These are phyloP conservation scores for Penicillium brevicompactum DNA, from an alignment of 2,329 filamentous ascomycete genomes.

Conservation along the genomic window DNA sequence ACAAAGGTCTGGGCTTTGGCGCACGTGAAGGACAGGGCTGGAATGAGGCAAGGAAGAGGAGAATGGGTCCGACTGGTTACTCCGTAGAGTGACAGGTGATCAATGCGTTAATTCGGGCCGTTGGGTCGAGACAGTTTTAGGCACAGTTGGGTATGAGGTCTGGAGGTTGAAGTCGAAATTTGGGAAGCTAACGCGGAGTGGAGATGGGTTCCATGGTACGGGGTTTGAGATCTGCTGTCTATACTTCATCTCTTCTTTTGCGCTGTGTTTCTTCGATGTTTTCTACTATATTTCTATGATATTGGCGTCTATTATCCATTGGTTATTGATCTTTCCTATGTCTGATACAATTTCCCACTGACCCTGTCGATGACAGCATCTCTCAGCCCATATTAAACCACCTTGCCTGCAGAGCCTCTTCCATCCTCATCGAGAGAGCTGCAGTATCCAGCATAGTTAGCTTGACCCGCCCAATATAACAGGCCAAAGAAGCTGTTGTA, in stretches of 20 bases:
- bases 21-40: slow-evolving; percentile 9
- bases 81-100: slow-evolving; percentile 16
- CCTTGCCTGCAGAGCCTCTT: slow-evolving; percentile 1
- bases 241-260: background rate
- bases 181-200: slow-evolving; percentile 22
- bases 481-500: background rate
- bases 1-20: slow-evolving; percentile 1
- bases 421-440: background rate
- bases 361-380: too few relatives aligned
- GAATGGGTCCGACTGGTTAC: slow-evolving; percentile 6
- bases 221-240: slow-evolving; percentile 29
- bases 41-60: slow-evolving; percentile 1
- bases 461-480: background rate
- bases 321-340: too few relatives aligned
- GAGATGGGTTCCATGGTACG: slow-evolving; percentile 23
- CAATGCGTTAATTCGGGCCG: slow-evolving; percentile 24
- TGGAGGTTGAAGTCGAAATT: slow-evolving; percentile 9
- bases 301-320: too few relatives aligned
- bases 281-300: too few relatives aligned
- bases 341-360: too few relatives aligned
- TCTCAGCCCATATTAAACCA: too few relatives aligned
- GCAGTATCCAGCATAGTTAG: slow-evolving; percentile 1
- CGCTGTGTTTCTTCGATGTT: background rate
- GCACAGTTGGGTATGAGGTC: slow-evolving; percentile 9
- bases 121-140: slow-evolving; percentile 23